Evolutionary conservation across 1,284 basidiomycete species (phyloP), one percentile per base, ranked within the genome.

Genomic region (Pulveroboletus sp.): DNA sequence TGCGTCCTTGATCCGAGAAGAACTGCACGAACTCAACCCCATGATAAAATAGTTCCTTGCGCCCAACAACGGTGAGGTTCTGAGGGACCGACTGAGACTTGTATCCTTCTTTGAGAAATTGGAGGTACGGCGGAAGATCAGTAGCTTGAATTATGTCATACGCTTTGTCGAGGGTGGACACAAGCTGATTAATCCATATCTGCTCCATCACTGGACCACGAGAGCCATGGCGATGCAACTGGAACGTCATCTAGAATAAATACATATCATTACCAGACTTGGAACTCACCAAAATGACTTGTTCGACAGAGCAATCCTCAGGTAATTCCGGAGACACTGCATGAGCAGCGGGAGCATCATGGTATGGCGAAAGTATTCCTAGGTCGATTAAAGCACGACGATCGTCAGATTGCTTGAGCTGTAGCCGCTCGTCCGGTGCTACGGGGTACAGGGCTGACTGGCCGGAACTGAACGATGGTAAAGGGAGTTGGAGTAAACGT

Each of bases 71-170:
- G 3, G 58, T 54, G 6, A 79, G 65, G 2, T 55, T n/a, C 16
- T 56, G 21, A 1, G 63, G 61, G 9, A 32, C 45, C 6, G n/a
- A n/a, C n/a, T n/a, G n/a, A 65, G 64, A 68, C 48, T 59, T 67
- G 62, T 79, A 79, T 19, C 76, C 71, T 6, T 72, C 64, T 57
- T 75, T 74, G 24, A 80, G 65, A 65, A 81, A 81, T 50, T 62
- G 63, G 32, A 78, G 63, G 56, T 63, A 61, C 4, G 52, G 54
- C 0, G 77, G 74, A 2, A 78, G 70, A 13, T 66, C 54, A 32
- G 70, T 65, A 37, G 57, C 64, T 53, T 69, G 61, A 46, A 77
- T 69, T 10, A 59, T 57, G 8, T 69, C 66, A 16, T 64, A 59
- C 17, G 67, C 60, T 42, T 65, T 59, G 5, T 62, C 60, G 36